Base-by-base conservation (phyloP, 1,284 basidiomycete species). In the Fereydounia khargensis region DNA sequence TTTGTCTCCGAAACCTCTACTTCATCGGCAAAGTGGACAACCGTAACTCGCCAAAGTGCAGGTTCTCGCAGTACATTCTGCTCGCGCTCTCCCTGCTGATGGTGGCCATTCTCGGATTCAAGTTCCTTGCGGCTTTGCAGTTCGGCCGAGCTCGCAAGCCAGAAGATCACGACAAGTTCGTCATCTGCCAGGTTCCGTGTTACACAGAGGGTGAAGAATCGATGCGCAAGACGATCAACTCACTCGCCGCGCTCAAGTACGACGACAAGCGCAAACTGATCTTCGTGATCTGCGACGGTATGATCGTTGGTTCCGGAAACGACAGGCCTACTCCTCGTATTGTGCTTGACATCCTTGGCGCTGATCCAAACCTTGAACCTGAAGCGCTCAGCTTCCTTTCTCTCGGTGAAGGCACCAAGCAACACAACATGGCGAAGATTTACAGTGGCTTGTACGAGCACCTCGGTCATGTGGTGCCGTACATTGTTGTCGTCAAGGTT, bases 371-470 rank as follows among this genome's bases (percentile, higher is more conserved):
- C 63, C 79, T 89, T 35, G 91, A 98, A 65, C 91, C 94, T 0
- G 94, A 97, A 76, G 89, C 92, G 5, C 81, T 98, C 52, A 88
- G 88, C 67, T 97, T 97, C 83, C 80, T 90, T 36, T 91, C 88
- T 13, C 82, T 99, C 36, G 94, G 92, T 14, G 90, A 97, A 74
- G 94, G 94, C 33, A 85, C 88, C 36, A 91, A 89, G 77, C 92
- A 97, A 78, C 88, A 96, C 76, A 98, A 97, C 73, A 95, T 95
- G 86, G 94, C 87, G 78, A 98, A 98, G 79, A 85, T 98, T 5
- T 98, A 95, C 78, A 94, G 91, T 28, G 94, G 95, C 14, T 77
- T 97, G 60, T 98, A 97, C 75, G 91, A 97, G 77, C 87, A 85
- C 61, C 82, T 86, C 31, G 94, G 95, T 20, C 94, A 98, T 73